These are phyloP conservation scores for Fusarium sp. DNA, from an alignment of 2,329 filamentous ascomycete species.

Conservation along the genomic window DNA sequence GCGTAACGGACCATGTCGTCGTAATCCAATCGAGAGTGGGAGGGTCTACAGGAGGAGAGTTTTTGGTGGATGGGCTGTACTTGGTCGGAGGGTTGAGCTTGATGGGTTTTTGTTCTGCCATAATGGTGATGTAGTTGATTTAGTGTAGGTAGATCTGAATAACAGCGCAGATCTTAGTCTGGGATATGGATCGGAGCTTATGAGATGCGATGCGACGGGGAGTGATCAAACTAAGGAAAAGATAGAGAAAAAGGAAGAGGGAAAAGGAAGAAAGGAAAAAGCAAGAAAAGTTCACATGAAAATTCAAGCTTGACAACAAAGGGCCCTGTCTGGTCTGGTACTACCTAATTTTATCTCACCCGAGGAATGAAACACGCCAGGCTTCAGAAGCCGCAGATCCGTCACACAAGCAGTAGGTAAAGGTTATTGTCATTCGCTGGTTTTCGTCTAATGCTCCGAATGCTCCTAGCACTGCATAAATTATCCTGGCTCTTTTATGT, in stretches of 20 bases:
- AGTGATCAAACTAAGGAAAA: background rate
- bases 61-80: slow-evolving; percentile 52
- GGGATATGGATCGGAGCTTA: background rate
- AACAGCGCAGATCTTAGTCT: background rate
- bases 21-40: slow-evolving; percentile 67
- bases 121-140: slow-evolving; percentile 16
- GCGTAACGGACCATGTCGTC: slow-evolving; percentile 78
- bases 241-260: background rate
- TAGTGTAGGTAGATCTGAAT: background rate
- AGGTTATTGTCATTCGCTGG: slow-evolving; percentile 7
- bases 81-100: slow-evolving; percentile 59
- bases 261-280: background rate
- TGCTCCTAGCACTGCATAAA: slow-evolving; percentile 14
- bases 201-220: background rate
- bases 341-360: slow-evolving; percentile 27
- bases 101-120: slow-evolving; percentile 40
- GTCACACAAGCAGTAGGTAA: slow-evolving; percentile 4
- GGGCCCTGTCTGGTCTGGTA: slow-evolving; percentile 5
- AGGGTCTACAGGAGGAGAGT: slow-evolving; percentile 55
- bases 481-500: slow-evolving; percentile 21
- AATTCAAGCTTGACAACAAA: slow-evolving; percentile 1
- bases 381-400: slow-evolving; percentile 29
- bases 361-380: slow-evolving; percentile 33
- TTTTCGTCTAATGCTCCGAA: slow-evolving; percentile 20
- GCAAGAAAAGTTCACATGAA: slow-evolving; percentile 8